Evolutionary conservation across 2,329 filamentous ascomycete species (phyloP).

Genomic region (Cladosporium colombiae): DNA sequence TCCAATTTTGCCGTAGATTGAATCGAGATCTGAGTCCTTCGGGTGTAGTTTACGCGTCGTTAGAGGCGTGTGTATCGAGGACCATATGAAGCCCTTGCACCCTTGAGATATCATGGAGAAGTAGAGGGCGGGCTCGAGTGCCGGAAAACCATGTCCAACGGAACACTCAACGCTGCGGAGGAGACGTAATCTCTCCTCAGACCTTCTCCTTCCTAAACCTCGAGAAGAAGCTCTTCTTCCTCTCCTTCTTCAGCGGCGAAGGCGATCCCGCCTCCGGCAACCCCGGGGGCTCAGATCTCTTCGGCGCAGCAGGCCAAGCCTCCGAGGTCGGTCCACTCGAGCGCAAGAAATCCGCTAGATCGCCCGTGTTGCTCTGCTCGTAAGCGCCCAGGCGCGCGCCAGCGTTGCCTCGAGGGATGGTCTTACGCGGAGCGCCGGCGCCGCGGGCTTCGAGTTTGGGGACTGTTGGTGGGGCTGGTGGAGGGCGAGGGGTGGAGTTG

Average conservation of each 20-base stretch:
- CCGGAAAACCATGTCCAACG: neutral
- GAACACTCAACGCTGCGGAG: neutral
- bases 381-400: slow-evolving; percentile 16
- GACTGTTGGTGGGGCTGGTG: slow-evolving; percentile 3
- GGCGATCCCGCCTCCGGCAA: neutral
- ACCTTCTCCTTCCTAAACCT: slow-evolving; percentile 8
- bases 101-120: neutral
- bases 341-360: slow-evolving; percentile 41
- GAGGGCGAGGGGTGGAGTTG: slow-evolving; percentile 20
- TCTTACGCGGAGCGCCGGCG: slow-evolving; percentile 24
- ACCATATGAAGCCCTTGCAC: neutral
- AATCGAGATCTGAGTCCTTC: neutral
- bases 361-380: slow-evolving; percentile 36
- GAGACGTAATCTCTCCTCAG: neutral
- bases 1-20: neutral
- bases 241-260: slow-evolving; percentile 8
- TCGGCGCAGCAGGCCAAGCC: neutral
- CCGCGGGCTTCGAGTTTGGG: slow-evolving; percentile 22
- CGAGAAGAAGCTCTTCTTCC: slow-evolving; percentile 18
- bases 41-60: neutral
- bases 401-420: slow-evolving; percentile 28
- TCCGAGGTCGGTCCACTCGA: slow-evolving; percentile 1
- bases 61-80: neutral
- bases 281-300: neutral
- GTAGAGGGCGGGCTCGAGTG: neutral